Conservation (phyloP, 495 filamentous ascomycete genomes). For the Pyronema domesticum region DNA sequence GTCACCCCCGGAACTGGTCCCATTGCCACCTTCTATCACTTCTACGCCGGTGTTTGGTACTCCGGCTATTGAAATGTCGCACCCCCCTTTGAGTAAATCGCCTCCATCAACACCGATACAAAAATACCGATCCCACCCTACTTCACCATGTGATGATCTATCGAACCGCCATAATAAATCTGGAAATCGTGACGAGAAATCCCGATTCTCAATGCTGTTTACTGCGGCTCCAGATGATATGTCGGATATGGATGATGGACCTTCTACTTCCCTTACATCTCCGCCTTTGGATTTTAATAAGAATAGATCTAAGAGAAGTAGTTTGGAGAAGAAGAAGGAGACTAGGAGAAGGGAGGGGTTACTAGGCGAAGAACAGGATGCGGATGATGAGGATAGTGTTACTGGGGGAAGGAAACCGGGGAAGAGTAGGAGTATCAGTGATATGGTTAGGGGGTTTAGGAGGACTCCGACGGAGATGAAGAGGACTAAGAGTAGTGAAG, state of each 20-base stretch:
- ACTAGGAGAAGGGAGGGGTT: conserved; percentile 13
- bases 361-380: conserved; percentile 20
- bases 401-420: conserved; percentile 18
- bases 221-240: neutral
- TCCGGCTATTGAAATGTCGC: conserved; percentile 13
- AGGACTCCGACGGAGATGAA: conserved; percentile 22
- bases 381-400: conserved; percentile 23
- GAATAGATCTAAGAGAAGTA: conserved; percentile 17
- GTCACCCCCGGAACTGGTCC: conserved; percentile 15
- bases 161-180: too few relatives aligned
- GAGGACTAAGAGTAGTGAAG: conserved; percentile 16
- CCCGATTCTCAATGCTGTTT: conserved; percentile 1
- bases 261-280: neutral
- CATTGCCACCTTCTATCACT: conserved; percentile 17
- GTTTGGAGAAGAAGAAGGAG: conserved; percentile 23
- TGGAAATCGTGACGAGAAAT: too few relatives aligned
- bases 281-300: conserved; percentile 13
- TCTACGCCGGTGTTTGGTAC: conserved; percentile 15
- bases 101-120: neutral
- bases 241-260: neutral
- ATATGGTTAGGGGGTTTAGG: conserved; percentile 19
- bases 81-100: conserved; percentile 9
- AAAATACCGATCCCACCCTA: conserved; percentile 4
- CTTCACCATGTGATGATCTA: neutral
- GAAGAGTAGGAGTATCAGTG: conserved; percentile 23